phyloP scores from a whole-genome alignment of 257 asterid genomes.

The Catharanthus roseus region DNA sequence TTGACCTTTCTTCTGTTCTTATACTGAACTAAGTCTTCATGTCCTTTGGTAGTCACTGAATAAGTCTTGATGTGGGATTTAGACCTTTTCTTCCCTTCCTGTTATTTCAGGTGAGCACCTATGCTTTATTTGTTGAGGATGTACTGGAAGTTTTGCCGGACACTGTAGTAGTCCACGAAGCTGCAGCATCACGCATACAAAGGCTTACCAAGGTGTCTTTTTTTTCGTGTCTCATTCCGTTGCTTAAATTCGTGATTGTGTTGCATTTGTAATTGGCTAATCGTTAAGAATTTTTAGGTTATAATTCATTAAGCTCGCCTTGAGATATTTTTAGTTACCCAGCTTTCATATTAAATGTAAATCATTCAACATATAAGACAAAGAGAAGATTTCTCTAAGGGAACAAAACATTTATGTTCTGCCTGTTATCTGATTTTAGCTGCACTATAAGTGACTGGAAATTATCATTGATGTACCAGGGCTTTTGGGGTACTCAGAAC shows the following conservation, averaged over 20 bases:
- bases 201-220: slow-evolving; percentile 56
- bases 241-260: neutral
- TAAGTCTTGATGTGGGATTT: neutral
- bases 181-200: slow-evolving; percentile 52
- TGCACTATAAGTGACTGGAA: neutral
- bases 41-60: neutral
- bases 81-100: neutral
- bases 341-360: no score
- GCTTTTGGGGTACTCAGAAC: slow-evolving; percentile 40
- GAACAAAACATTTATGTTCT: neutral
- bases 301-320: neutral
- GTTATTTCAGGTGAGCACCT: slow-evolving; percentile 57
- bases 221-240: neutral
- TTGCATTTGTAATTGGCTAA: neutral
- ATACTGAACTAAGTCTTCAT: neutral
- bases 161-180: slow-evolving; percentile 49
- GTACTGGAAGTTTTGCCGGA: slow-evolving; percentile 50
- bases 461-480: slow-evolving; percentile 26
- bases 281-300: neutral
- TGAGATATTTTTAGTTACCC: no score
- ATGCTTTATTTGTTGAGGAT: slow-evolving; percentile 50
- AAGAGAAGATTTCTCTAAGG: no score
- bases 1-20: neutral
- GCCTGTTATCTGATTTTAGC: neutral
- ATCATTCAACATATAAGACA: no score